These are phyloP conservation scores for Penicillium chermesinum DNA, from an alignment of 495 filamentous ascomycete species.

Conservation along the genomic window DNA sequence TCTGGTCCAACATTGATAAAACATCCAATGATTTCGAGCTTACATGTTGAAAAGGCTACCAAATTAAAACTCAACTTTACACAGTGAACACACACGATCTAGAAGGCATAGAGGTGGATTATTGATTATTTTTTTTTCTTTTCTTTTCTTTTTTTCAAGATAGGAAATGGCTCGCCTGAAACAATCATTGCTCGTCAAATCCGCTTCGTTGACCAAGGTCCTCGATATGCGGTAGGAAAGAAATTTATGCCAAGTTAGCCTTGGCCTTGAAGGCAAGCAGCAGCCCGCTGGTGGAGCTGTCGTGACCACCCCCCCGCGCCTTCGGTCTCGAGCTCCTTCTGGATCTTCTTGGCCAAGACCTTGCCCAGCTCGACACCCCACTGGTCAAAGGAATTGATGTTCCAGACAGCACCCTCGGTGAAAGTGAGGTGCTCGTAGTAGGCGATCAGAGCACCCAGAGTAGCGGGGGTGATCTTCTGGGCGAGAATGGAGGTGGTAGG, in stretches of 20 bases:
- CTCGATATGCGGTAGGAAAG: constrained; percentile 3
- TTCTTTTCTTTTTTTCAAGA: background rate
- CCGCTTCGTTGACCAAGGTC: constrained; percentile 13
- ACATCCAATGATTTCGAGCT: too few species aligned
- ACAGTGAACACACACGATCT: too few species aligned
- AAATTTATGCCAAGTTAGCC: constrained; percentile 44
- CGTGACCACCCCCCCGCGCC: constrained; percentile 68
- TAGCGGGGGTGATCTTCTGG: constrained; percentile 87
- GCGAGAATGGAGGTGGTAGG: constrained; percentile 94
- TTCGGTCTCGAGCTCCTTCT: constrained; percentile 68
- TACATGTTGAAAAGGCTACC: too few species aligned
- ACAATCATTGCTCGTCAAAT: constrained; percentile 27
- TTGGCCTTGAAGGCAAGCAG: constrained; percentile 80
- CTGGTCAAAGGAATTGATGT: constrained; percentile 99
- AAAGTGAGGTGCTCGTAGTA: constrained; percentile 99
- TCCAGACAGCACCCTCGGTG: constrained; percentile 95
- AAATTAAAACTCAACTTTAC: too few species aligned
- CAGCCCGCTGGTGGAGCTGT: constrained; percentile 80
- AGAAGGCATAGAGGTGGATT: background rate
- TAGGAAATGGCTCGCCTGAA: constrained; percentile 1
- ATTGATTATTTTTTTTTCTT: background rate
- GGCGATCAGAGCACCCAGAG: constrained; percentile 90
- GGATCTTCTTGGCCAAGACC: constrained; percentile 87
- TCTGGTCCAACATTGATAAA: too few species aligned
- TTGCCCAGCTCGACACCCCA: constrained; percentile 99